Evolutionary conservation across 1,139 yeast species (phyloP).

Genomic region (Hansenula lynferdii): DNA sequence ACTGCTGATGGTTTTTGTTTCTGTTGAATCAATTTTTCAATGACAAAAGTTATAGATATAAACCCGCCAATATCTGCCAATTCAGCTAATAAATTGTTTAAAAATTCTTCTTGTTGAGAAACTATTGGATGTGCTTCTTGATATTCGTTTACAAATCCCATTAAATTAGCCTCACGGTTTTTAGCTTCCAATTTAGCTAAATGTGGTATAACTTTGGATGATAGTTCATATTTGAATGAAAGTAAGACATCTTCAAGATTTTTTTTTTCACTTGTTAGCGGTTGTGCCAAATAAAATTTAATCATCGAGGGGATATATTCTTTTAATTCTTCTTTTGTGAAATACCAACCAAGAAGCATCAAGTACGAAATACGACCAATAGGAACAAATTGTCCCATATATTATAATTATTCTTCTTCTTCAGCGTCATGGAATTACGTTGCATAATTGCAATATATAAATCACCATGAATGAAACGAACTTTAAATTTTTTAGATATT

Average conservation of each 20-base stretch:
- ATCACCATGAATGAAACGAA: not conserved
- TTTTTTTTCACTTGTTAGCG: slow-evolving; percentile 4
- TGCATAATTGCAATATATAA: not conserved
- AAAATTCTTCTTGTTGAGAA: slow-evolving; percentile 11
- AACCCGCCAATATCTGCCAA: slow-evolving; percentile 8
- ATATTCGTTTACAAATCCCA: slow-evolving; percentile 9
- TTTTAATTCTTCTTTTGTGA: not conserved
- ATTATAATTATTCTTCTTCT: not conserved
- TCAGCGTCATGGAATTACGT: not conserved
- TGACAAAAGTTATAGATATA: slow-evolving; percentile 3
- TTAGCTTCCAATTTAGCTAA: slow-evolving; percentile 4
- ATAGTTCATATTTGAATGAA: slow-evolving; percentile 12
- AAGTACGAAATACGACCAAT: not conserved
- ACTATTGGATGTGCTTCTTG: slow-evolving; percentile 7
- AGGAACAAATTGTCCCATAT: not conserved
- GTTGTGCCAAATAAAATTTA: slow-evolving; percentile 14
- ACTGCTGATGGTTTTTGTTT: slow-evolving; percentile 9
- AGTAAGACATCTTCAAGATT: slow-evolving; percentile 12
- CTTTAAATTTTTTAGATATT: not conserved
- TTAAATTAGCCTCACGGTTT: not conserved
- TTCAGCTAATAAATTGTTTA: slow-evolving; percentile 9
- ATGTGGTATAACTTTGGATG: slow-evolving; percentile 13
- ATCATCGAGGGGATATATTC: slow-evolving; percentile 8
- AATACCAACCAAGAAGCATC: not conserved
- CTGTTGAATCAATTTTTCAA: slow-evolving; percentile 7